phyloP scores from a whole-genome alignment of 305 asterid species.

The Rubia peregrina region DNA sequence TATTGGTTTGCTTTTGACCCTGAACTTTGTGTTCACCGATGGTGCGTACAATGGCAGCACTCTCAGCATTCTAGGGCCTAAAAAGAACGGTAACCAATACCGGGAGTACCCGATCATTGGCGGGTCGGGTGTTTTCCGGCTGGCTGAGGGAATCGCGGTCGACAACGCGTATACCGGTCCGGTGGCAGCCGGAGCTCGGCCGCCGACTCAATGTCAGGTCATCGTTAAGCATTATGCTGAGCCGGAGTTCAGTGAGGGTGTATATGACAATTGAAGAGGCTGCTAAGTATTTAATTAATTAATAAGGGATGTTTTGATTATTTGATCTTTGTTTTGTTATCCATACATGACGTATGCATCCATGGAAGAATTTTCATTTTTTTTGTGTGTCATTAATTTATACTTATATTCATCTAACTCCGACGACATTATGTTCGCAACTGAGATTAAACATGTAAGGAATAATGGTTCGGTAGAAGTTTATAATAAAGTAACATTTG shows the following conservation, averaged over 20 bases:
- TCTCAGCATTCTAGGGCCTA: slow-evolving; percentile 24
- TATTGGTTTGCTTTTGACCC: slow-evolving; percentile 18
- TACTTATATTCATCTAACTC: too few species aligned
- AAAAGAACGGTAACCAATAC: slow-evolving; percentile 7
- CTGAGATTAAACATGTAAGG: too few species aligned
- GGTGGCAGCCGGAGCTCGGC: slow-evolving; percentile 10
- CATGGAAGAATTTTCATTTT: background rate
- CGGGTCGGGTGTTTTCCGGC: slow-evolving; percentile 32
- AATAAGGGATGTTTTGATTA: background rate
- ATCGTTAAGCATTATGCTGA: slow-evolving; percentile 21
- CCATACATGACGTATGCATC: background rate
- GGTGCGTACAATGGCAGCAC: slow-evolving; percentile 27
- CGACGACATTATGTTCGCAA: too few species aligned
- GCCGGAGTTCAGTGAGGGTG: background rate
- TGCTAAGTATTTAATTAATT: background rate
- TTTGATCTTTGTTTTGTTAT: background rate
- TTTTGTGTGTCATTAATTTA: too few species aligned
- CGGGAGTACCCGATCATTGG: slow-evolving; percentile 30
- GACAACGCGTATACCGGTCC: slow-evolving; percentile 15
- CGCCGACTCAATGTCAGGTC: slow-evolving; percentile 23
- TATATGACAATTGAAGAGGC: background rate
- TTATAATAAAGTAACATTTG: too few species aligned
- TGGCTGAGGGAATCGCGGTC: slow-evolving; percentile 26
- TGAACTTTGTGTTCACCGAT: slow-evolving; percentile 24
- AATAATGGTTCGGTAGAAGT: too few species aligned